Evolutionary conservation across 1,284 basidiomycete genomes (phyloP), one percentile per base, ranked within the genome.

Genomic region (Xerocomus cyaneibrunnescens): DNA sequence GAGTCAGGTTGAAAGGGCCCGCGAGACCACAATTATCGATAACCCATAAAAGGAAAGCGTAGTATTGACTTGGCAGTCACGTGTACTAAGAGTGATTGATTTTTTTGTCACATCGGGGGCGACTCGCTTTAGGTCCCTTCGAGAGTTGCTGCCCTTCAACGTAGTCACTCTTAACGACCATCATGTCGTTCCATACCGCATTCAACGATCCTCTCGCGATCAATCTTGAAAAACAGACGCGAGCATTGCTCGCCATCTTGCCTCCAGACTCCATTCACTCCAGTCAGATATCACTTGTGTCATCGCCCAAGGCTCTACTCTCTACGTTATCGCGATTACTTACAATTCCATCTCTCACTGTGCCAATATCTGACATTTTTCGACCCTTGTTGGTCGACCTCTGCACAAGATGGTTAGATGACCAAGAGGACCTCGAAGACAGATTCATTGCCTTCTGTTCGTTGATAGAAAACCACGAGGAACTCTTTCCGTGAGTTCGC

Each of bases 361-460:
- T 76, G 22, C 57, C 70, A 21, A 73, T 90, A 50, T 81, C 85
- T 25, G 74, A 70, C 7, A 55, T 76, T 9, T 91, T 85, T 67
- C 73, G 85, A 52, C 89, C 89, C 12, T 68, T 91, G 47, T 64
- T 92, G 42, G 62, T 87, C 31, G 85, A 91, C 69, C 67, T 92
- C 27, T 87, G 81, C 60, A 83, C 85, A 12, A 71, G 85, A 61
- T 90, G 86, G 86, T 62, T 91, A 31, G 72, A 83, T 17, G 68
- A 74, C 34, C 64, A 76, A 30, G 67, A 74, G 43, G 71, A 77
- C 49, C 62, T 71, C 6, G 78, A 82, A 57, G 73, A 78, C 36
- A 79, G 80, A 60, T 67, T 91, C 22, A 73, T 77, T 48, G 85
- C 86, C 2, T 66, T 90, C 9, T 84, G 74, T 64, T 64, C 80